phyloP scores from a whole-genome alignment of 2,329 filamentous ascomycete genomes.

The Sporothrix pallida region DNA sequence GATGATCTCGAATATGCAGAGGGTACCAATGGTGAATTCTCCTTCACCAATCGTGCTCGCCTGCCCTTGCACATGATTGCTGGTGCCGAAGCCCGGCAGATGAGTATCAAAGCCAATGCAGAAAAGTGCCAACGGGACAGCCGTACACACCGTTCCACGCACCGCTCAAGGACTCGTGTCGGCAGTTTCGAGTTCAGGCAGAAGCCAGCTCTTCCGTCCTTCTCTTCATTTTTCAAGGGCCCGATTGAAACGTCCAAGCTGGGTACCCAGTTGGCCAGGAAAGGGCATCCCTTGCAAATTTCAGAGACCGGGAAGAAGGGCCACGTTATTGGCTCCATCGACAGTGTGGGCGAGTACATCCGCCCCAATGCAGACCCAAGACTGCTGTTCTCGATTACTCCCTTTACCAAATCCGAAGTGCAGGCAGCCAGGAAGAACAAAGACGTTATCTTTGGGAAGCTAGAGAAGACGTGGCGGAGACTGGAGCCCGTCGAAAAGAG shows the following conservation, averaged over 20 bases:
- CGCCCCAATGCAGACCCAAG: slow-evolving; percentile 19
- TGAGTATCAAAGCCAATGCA: neutral
- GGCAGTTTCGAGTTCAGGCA: neutral
- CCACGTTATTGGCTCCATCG: slow-evolving; percentile 16
- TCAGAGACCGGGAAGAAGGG: neutral
- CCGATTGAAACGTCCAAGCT: neutral
- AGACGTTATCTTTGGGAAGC: slow-evolving; percentile 13
- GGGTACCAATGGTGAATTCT: neutral
- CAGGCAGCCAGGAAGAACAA: neutral
- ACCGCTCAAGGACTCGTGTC: no score
- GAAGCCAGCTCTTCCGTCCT: neutral
- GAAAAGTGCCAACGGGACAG: neutral
- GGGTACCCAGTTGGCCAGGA: neutral
- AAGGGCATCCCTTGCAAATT: neutral
- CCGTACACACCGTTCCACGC: no score
- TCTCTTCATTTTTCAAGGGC: neutral
- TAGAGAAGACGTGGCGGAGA: slow-evolving; percentile 10
- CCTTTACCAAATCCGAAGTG: slow-evolving; percentile 12
- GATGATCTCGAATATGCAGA: slow-evolving; percentile 4
- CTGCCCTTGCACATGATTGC: slow-evolving; percentile 7
- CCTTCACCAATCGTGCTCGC: neutral
- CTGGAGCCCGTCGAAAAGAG: neutral
- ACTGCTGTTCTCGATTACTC: slow-evolving; percentile 35
- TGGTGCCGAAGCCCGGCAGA: neutral
- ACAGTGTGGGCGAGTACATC: slow-evolving; percentile 19